Base-by-base conservation (phyloP, 2,329 filamentous ascomycete species). In the Beauveria bassiana region DNA sequence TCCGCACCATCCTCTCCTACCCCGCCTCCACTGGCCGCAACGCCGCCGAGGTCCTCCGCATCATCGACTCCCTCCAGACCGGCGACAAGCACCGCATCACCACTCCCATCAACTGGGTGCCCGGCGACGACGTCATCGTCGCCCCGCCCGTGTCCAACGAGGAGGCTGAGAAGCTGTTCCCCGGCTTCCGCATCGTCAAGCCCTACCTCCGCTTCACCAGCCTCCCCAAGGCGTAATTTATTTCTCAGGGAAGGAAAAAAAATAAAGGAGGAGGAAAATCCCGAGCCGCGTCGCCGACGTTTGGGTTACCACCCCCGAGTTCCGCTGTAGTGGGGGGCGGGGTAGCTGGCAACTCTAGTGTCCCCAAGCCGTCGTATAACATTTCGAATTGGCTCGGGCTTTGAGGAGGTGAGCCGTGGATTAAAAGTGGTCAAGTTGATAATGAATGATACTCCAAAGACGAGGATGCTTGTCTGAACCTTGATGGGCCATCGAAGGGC, bases 1-100 rank as follows among this genome's bases (percentile, higher is more conserved):
- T 96, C 78, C 88, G 93, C 70, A 86, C 93, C 73, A 96, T 91
- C 74, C 89, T 96, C 80, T 87, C 90, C 72, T 97, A 96, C 82
- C 93, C 93, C 49, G 92, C 93, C 64, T 93, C 89, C 63, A 96
- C 91, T 51, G 93, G 93, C 77, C 86, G 89, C 72, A 93, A 92
- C 82, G 86, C 87, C 65, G 82, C 85, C 68, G 89, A 92, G 81
- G 86, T 93, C 58, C 85, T 92, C 68, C 86, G 89, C 71, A 86
- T 91, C 67, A 78, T 92, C 74, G 88, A 92, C 80, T 89, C 88
- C 62, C 84, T 92, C 66, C 88, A 91, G 82, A 86, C 86, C 49
- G 91, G 88, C 63, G 93, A 96, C 79, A 92, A 91, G 84, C 86
- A 93, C 83, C 89, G 88, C 70, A 79, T 96, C 72, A 92, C 89